phyloP scores from a whole-genome alignment of 805 yeast species.

The Komagataella pastoris region DNA sequence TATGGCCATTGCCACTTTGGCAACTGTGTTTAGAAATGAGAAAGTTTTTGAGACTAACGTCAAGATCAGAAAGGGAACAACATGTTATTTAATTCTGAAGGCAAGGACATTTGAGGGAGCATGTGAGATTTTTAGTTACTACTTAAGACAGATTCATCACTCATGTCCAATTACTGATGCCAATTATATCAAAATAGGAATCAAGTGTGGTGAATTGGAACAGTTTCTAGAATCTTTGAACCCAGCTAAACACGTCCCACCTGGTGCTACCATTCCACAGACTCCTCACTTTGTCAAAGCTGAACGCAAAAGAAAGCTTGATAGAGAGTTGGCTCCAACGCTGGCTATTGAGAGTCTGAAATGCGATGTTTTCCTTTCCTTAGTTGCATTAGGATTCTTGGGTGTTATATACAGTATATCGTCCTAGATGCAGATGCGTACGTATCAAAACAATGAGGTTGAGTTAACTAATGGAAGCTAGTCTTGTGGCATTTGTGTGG shows the following conservation, averaged over 20 bases:
- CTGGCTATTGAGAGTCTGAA: conserved; percentile 8
- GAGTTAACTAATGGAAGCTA: background rate
- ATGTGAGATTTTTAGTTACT: conserved; percentile 61
- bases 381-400: background rate
- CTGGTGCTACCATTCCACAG: conserved; percentile 30
- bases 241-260: conserved; percentile 45
- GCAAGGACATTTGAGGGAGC: conserved; percentile 68
- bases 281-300: conserved; percentile 37
- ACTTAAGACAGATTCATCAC: conserved; percentile 64
- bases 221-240: conserved; percentile 73
- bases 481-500: background rate
- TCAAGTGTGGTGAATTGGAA: conserved; percentile 78
- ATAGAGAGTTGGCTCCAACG: conserved; percentile 9
- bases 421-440: background rate
- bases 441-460: background rate
- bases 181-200: conserved; percentile 71
- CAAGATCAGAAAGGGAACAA: conserved; percentile 83
- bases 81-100: conserved; percentile 61
- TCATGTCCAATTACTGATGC: conserved; percentile 75
- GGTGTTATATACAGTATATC: background rate
- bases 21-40: conserved; percentile 73
- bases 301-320: conserved; percentile 24
- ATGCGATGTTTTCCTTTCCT: background rate
- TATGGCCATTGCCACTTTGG: conserved; percentile 95
- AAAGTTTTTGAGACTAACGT: conserved; percentile 56